Base-by-base conservation (phyloP, 768 basidiomycete species). In the Agaricus bisporus region DNA sequence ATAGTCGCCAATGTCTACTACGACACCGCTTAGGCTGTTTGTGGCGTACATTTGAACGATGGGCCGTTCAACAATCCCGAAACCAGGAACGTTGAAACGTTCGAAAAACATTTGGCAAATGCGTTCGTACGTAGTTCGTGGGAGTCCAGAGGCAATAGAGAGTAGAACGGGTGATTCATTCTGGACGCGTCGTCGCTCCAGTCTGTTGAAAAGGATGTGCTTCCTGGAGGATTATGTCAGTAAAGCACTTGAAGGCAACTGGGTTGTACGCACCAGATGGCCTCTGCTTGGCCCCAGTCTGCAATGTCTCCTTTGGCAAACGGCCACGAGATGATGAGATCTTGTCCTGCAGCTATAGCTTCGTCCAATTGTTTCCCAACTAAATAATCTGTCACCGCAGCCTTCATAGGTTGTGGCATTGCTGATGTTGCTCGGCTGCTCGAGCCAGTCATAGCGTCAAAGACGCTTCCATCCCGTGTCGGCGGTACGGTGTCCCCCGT, bases 71-170 rank as follows among this genome's bases (percentile, higher is more conserved):
- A 93, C 73, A 59, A 94, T 75, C 51, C 80, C 79, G 58, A 95
- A 81, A 14, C 84, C 89, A 8, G 94, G 86, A 25, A 88, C 86
- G 63, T 94, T 93, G 79, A 95, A 90, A 22, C 89, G 86, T 64
- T 95, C 93, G 61, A 97, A 97, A 70, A 95, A 91, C 37, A 90
- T 76, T 62, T 88, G 91, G 60, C 85, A 87, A 60, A 87, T 78
- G 41, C 77, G 77, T 64, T 94, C 89, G 66, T 86, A 80, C 8
- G 81, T 76, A 36, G 73, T 70, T 49, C 87, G 79, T 22, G 88
- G 79, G 18, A 90, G 78, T 28, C 82, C 80, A 0, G 85, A 69
- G 4, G 77, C 70, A 51, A 95, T 74, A 37, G 86, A 83, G 54
- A 95, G 76, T 29, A 94, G 76, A 51, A 91, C 81, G 1, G 91